These are phyloP conservation scores for Schizonepeta tenuifolia DNA, from an alignment of 257 asterid species.

Conservation along the genomic window DNA sequence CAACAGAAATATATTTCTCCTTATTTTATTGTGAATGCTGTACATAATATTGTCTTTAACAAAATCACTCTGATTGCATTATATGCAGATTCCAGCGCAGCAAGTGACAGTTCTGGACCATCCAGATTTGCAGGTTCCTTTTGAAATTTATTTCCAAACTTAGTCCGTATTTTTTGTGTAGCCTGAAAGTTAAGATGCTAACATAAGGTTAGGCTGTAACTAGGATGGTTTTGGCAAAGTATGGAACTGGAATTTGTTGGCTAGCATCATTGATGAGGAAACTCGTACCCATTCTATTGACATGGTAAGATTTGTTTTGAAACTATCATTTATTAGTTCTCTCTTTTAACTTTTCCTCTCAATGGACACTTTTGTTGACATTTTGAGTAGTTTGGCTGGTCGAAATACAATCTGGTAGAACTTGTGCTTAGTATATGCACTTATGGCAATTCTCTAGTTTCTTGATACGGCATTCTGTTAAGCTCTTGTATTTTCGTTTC, in stretches of 20 bases:
- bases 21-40: not conserved
- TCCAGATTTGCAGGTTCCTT: constrained; percentile 80
- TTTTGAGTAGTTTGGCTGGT: constrained; percentile 27
- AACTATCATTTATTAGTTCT: constrained; percentile 1
- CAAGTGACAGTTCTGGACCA: constrained; percentile 83
- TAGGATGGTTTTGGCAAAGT: constrained; percentile 90
- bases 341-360: constrained; percentile 6
- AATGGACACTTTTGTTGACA: constrained; percentile 13
- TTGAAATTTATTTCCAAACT: constrained; percentile 24
- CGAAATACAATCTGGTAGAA: not conserved
- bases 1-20: constrained; percentile 11
- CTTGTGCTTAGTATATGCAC: not conserved
- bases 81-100: constrained; percentile 65
- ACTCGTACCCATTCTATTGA: constrained; percentile 52
- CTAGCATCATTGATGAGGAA: constrained; percentile 62
- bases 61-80: constrained; percentile 16
- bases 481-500: constrained; percentile 23
- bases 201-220: constrained; percentile 28
- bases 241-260: constrained; percentile 62
- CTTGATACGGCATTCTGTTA: not conserved
- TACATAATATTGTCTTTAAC: constrained; percentile 8
- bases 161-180: constrained; percentile 21
- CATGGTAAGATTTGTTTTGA: constrained; percentile 50
- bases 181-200: constrained; percentile 26
- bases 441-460: not conserved